These are phyloP conservation scores for Diaporthe sp. DNA, from an alignment of 2,329 filamentous ascomycete species.

Conservation along the genomic window DNA sequence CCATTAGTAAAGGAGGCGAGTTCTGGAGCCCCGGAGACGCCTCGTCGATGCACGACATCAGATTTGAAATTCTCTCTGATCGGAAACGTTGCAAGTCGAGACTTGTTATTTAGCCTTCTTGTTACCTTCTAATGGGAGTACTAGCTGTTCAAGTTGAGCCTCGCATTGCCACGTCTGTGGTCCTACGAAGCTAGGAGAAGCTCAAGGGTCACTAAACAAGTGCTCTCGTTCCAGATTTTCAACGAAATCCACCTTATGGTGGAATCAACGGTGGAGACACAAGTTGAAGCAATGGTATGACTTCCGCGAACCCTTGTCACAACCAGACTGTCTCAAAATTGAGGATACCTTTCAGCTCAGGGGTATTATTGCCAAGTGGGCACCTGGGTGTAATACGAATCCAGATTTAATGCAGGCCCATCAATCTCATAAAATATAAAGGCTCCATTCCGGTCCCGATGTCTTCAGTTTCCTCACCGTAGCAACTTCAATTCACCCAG, in stretches of 20 bases:
- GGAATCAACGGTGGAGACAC: not conserved
- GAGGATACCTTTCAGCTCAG: not conserved
- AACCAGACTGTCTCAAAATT: slow-evolving; percentile 6
- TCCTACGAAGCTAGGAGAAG: not conserved
- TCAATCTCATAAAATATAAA: not conserved
- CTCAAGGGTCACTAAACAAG: not conserved
- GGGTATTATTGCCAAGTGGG: not conserved
- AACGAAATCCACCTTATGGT: not conserved
- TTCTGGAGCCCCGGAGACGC: too few relatives aligned
- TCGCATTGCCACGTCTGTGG: not conserved
- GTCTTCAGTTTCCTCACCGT: not conserved
- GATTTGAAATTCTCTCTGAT: not conserved
- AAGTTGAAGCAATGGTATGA: not conserved
- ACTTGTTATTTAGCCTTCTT: not conserved
- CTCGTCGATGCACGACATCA: too few relatives aligned
- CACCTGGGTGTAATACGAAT: not conserved
- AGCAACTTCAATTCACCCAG: not conserved
- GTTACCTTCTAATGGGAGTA: not conserved
- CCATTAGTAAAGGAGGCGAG: too few relatives aligned
- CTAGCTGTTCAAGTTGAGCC: not conserved
- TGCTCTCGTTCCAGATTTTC: not conserved
- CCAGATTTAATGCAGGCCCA: not conserved
- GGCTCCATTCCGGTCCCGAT: not conserved
- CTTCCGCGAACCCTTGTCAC: not conserved
- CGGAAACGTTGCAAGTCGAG: not conserved